phyloP scores from a whole-genome alignment of 1,284 basidiomycete species.

The Jaminaea rosea region DNA sequence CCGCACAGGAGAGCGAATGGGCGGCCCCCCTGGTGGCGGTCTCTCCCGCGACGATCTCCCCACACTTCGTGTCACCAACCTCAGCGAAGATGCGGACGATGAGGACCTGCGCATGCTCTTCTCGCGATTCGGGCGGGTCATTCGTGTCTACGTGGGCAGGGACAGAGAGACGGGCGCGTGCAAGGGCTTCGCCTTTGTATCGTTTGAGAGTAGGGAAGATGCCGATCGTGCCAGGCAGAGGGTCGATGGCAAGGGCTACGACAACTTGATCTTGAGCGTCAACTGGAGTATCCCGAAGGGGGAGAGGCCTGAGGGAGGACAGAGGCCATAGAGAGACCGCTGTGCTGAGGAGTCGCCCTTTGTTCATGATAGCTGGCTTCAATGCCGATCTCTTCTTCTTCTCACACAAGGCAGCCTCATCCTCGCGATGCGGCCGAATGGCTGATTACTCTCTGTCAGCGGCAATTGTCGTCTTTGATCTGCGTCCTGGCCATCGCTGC shows the following conservation, averaged over 20 bases:
- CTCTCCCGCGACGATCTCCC: conserved; percentile 68
- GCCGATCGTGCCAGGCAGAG: conserved; percentile 87
- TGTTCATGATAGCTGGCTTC: no score
- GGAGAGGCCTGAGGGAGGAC: conserved; percentile 27
- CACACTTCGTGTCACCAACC: conserved; percentile 92
- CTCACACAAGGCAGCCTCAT: no score
- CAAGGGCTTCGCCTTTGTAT: conserved; percentile 93
- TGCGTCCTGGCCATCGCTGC: no score
- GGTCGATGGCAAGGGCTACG: conserved; percentile 83
- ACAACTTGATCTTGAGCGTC: conserved; percentile 75
- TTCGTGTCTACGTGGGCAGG: conserved; percentile 85
- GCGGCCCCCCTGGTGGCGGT: conserved; percentile 50
- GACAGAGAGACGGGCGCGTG: conserved; percentile 90
- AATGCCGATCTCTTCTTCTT: no score
- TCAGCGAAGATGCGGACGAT: conserved; percentile 90
- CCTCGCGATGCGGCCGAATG: no score
- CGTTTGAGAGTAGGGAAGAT: conserved; percentile 71
- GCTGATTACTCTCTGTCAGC: no score
- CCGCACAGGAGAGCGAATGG: conserved; percentile 74
- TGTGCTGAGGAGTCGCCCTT: no score
- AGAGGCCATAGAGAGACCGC: no score
- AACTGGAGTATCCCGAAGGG: conserved; percentile 61
- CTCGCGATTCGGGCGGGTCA: conserved; percentile 56
- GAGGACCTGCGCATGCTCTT: conserved; percentile 90
- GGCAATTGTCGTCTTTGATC: no score